Percentiles rank a stretch among this genome's conserved stretches.
phyloP scores from a whole-genome alignment of 805 yeast genomes.

The Candida namnaoensis region DNA sequence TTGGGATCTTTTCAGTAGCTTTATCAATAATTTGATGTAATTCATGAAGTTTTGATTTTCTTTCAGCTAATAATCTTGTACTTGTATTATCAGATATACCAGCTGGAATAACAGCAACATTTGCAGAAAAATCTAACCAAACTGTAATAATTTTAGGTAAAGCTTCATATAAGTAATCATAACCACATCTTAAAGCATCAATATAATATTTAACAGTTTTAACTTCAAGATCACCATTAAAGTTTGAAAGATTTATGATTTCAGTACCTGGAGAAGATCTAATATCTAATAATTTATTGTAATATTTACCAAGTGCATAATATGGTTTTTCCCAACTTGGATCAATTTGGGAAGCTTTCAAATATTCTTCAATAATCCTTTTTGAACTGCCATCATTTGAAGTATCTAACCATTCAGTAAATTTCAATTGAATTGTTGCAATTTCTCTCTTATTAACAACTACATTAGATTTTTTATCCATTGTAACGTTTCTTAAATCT shows the following conservation, averaged over 20 bases:
- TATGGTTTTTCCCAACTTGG: slow-evolving; percentile 69
- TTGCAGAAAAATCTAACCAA: slow-evolving; percentile 73
- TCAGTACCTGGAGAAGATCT: slow-evolving; percentile 26
- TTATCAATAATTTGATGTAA: slow-evolving; percentile 41
- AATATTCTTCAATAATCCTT: slow-evolving; percentile 64
- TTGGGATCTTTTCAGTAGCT: slow-evolving; percentile 37
- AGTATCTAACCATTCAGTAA: slow-evolving; percentile 81
- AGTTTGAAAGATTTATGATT: slow-evolving; percentile 16
- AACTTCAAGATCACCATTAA: slow-evolving; percentile 44
- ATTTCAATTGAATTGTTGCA: slow-evolving; percentile 52
- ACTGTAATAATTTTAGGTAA: slow-evolving; percentile 84
- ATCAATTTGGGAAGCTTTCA: slow-evolving; percentile 44
- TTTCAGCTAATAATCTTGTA: slow-evolving; percentile 10
- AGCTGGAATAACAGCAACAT: slow-evolving; percentile 13
- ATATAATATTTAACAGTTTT: slow-evolving; percentile 48
- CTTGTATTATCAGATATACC: slow-evolving; percentile 8
- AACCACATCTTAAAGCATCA: slow-evolving; percentile 52
- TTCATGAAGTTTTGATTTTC: slow-evolving; percentile 30
- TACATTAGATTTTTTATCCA: slow-evolving; percentile 1
- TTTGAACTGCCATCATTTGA: slow-evolving; percentile 78
- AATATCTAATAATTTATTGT: slow-evolving; percentile 67
- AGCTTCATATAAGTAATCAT: slow-evolving; percentile 67
- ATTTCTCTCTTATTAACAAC: slow-evolving; percentile 16
- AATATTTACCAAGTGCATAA: slow-evolving; percentile 73
- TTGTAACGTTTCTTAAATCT: slow-evolving; percentile 19